Conservation (phyloP, 495 filamentous ascomycete species). For the Tuber indicum region DNA sequence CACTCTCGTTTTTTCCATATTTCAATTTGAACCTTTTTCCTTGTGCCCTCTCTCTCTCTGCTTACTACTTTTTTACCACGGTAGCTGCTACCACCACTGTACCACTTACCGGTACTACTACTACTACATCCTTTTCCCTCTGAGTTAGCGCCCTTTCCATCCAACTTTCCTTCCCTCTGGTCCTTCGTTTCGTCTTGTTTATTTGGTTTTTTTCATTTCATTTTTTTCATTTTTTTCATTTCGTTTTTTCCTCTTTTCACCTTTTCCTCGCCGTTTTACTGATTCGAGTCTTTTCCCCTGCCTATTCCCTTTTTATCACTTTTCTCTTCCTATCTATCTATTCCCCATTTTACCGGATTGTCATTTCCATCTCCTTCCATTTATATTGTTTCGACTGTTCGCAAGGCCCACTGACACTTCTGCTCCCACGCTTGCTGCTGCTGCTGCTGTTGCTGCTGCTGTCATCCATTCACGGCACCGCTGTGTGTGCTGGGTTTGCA, state of each 20-base stretch:
- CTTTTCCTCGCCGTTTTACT: constrained; percentile 37
- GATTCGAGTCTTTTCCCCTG: constrained; percentile 43
- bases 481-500: constrained; percentile 14
- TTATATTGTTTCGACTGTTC: constrained; percentile 13
- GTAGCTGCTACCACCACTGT: not conserved
- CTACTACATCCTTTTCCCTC: not conserved
- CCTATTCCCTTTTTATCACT: constrained; percentile 30
- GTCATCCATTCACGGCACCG: constrained; percentile 28
- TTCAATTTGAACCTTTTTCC: not conserved
- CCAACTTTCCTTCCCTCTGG: not conserved
- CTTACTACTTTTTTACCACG: not conserved
- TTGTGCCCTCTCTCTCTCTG: not conserved
- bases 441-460: constrained; percentile 36
- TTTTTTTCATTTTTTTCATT: constrained; percentile 25
- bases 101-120: not conserved
- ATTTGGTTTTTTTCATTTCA: constrained; percentile 18
- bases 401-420: constrained; percentile 33
- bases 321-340: constrained; percentile 28
- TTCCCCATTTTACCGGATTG: constrained; percentile 41
- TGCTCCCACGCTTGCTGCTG: constrained; percentile 19
- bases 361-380: constrained; percentile 6
- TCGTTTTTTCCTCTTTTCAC: constrained; percentile 20
- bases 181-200: not conserved
- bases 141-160: not conserved
- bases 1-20: not conserved